A percentile compares a stretch with the other conserved stretches of the same genome.
phyloP scores from a whole-genome alignment of 306 rosid species.

The Prunus campanulata region DNA sequence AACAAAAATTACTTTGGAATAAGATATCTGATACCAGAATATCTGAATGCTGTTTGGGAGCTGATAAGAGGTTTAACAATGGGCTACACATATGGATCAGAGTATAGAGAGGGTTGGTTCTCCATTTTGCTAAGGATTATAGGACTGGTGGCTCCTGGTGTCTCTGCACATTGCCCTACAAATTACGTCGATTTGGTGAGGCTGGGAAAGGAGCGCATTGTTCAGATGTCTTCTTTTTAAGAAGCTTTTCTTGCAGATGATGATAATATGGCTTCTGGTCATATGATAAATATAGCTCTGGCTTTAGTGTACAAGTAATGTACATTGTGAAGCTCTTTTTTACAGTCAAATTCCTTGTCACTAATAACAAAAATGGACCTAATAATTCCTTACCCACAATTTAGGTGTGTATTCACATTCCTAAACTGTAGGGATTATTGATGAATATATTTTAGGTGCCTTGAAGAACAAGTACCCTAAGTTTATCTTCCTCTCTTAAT shows the following conservation, averaged over 20 bases:
- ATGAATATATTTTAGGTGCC: too few species aligned
- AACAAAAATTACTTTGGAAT: slow-evolving; percentile 61
- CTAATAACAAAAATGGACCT: too few species aligned
- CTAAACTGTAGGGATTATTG: too few species aligned
- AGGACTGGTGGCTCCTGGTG: slow-evolving; percentile 68
- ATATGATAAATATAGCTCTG: neutral
- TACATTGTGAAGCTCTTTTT: neutral
- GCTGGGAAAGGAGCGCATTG: slow-evolving; percentile 43
- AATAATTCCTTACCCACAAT: too few species aligned
- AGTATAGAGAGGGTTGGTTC: slow-evolving; percentile 69
- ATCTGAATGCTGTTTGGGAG: slow-evolving; percentile 75
- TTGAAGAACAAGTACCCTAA: too few species aligned
- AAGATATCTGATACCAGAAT: slow-evolving; percentile 31
- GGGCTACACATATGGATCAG: slow-evolving; percentile 55
- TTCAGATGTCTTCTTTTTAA: slow-evolving; percentile 37
- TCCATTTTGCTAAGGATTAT: slow-evolving; percentile 36
- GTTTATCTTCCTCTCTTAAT: too few species aligned
- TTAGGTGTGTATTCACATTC: too few species aligned
- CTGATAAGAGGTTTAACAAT: slow-evolving; percentile 55
- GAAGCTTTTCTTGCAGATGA: neutral
- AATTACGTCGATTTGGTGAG: slow-evolving; percentile 63
- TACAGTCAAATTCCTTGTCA: neutral
- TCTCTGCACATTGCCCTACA: slow-evolving; percentile 58
- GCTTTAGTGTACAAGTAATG: neutral
- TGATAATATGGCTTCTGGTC: neutral